Percentiles rank a stretch among this genome's conserved stretches.
phyloP scores from a whole-genome alignment of 2,329 filamentous ascomycete genomes.

The Ophiocordyceps camponoti-leonardi region DNA sequence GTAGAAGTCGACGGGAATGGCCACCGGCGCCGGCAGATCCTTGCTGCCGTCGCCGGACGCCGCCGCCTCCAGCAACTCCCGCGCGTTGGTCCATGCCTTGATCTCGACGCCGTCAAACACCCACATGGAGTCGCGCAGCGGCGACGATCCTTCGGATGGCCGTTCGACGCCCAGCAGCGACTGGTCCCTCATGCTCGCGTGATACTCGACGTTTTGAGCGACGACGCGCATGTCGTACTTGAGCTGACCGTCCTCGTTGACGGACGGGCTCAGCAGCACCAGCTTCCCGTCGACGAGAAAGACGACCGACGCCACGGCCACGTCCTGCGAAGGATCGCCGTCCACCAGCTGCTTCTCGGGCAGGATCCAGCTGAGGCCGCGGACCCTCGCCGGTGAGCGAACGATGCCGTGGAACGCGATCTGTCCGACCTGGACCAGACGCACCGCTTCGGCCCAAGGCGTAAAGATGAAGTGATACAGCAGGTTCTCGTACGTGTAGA shows the following conservation, averaged over 20 bases:
- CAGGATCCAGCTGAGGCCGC: slow-evolving; percentile 88
- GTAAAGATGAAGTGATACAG: slow-evolving; percentile 90
- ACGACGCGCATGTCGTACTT: slow-evolving; percentile 98
- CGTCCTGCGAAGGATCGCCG: slow-evolving; percentile 90
- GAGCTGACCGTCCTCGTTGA: slow-evolving; percentile 64
- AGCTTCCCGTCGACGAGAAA: slow-evolving; percentile 97
- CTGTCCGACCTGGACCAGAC: slow-evolving; percentile 84
- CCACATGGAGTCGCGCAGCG: slow-evolving; percentile 76
- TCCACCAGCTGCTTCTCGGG: slow-evolving; percentile 78
- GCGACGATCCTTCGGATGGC: slow-evolving; percentile 8
- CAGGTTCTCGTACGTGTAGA: slow-evolving; percentile 94
- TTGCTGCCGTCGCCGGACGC: slow-evolving; percentile 46
- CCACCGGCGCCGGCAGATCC: slow-evolving; percentile 58
- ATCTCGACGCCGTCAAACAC: slow-evolving; percentile 79
- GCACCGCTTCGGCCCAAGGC: slow-evolving; percentile 48
- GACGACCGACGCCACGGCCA: slow-evolving; percentile 79
- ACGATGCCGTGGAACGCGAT: slow-evolving; percentile 97
- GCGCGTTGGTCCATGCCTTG: slow-evolving; percentile 76
- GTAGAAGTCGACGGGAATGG: slow-evolving; percentile 85
- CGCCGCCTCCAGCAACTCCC: slow-evolving; percentile 62
- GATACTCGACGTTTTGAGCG: slow-evolving; percentile 91
- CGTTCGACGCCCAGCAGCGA: slow-evolving; percentile 22
- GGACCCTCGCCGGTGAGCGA: slow-evolving; percentile 76
- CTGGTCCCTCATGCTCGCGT: slow-evolving; percentile 81
- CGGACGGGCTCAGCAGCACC: slow-evolving; percentile 73